Base-by-base conservation (phyloP, 108 stramenopile species). In the Nitzschia sp. region DNA sequence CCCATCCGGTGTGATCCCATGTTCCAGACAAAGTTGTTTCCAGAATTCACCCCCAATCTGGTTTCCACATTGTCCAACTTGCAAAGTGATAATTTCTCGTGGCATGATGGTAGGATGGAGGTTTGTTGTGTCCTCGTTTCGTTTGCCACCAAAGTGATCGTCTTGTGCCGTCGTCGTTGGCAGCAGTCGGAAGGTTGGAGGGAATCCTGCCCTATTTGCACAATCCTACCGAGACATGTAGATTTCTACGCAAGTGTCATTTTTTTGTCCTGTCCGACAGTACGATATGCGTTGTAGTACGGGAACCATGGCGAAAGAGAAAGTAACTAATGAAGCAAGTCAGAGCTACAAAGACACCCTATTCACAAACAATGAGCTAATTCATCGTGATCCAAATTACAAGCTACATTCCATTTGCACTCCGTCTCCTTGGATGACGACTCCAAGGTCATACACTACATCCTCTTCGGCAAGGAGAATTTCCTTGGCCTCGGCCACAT, bases 21-120 rank as follows among this genome's bases (percentile, higher is more conserved):
- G 98, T 75, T 99, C 98, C 55, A 95, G 80, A 79, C 95, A 97
- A 8, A 99, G 87, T 72, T 98, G 97, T 72, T 97, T 98, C 98
- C 98, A 99, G 73, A 99, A 99, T 78, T 99, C 98, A 26, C 86
- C 85, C 0, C 97, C 98, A 57, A 99, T 98, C 79, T 99, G 97
- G 70, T 99, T 99, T 62, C 98, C 98, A 75, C 98, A 99, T 82
- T 99, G 98, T 29, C 98, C 98, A 20, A 99, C 96, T 83, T 98
- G 97, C 9, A 99, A 80, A 8, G 98, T 99, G 63, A 99, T 95
- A 65, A 99, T 99, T 81, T 99, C 98, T 20, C 97, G 93, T 8
- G 98, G 98, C 98, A 98, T 98, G 20, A 37, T 69, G 52, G 29
- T 34, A 3, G 29, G n/a, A n/a, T n/a, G n/a, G n/a, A n/a, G n/a